phyloP scores from a whole-genome alignment of 2,329 filamentous ascomycete genomes.

The Acrocalymma vagum region DNA sequence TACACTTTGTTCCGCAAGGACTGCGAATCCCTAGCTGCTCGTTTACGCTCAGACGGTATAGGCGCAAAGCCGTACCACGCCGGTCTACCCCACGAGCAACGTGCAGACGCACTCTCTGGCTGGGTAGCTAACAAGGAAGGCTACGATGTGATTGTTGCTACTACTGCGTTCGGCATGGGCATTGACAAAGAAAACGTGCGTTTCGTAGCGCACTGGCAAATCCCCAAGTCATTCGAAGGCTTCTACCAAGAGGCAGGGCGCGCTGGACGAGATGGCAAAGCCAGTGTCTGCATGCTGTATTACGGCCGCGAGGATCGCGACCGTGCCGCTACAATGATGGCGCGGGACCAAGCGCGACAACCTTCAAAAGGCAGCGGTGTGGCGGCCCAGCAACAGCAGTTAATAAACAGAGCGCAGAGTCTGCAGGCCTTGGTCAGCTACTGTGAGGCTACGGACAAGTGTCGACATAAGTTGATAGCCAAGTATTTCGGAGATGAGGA shows the following conservation, averaged over 20 bases:
- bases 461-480: conserved; percentile 68
- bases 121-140: conserved; percentile 78
- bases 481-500: conserved; percentile 47
- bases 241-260: conserved; percentile 96
- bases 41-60: conserved; percentile 72
- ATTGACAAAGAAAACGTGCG: conserved; percentile 96
- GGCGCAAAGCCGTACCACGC: conserved; percentile 79
- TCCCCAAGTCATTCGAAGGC: conserved; percentile 93
- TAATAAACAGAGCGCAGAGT: conserved; percentile 52
- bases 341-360: conserved; percentile 57
- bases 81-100: conserved; percentile 70
- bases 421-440: conserved; percentile 73
- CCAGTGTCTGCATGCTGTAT: conserved; percentile 86
- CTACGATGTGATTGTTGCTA: conserved; percentile 93
- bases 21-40: conserved; percentile 74
- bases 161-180: conserved; percentile 96
- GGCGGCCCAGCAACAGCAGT: conserved; percentile 44
- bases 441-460: conserved; percentile 78
- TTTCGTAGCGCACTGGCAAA: conserved; percentile 93
- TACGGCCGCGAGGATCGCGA: conserved; percentile 90
- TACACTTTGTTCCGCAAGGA: conserved; percentile 80
- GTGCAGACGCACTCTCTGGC: conserved; percentile 73
- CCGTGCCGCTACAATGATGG: conserved; percentile 67
- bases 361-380: conserved; percentile 53
- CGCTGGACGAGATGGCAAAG: conserved; percentile 88